Base-by-base conservation (phyloP, 345 rosid genomes). In the Hibiscus tridactylites region DNA sequence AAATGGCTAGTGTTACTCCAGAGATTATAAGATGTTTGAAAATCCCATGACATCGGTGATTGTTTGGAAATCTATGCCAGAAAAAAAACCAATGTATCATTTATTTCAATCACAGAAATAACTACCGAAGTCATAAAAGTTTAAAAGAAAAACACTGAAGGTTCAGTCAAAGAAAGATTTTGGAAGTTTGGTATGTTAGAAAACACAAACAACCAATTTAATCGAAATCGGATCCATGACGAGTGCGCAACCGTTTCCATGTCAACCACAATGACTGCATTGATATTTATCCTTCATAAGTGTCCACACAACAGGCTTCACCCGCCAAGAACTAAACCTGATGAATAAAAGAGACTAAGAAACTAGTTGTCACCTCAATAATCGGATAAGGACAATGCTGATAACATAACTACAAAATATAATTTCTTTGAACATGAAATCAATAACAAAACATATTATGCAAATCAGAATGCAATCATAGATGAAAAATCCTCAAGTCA, bases 171-270 rank as follows among this genome's bases (percentile, higher is more conserved):
- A 65, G 37, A 46, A 65, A 65, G 37, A 46, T 24, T 65, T 65
- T 11, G 6, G 2, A 24, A 9, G 50, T 64, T 39, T 9, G 49
- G 5, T 52, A 44, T 65, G 17, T 17, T 33, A 46, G 54, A 65
- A 46, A 65, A 46, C 37, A 65, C 54, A 46, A 65, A 65, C 56
- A 46, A 65, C 56, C 70, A 21, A 46, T 65, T 70, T 13, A 70
- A 70, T 11, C 54, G 73, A 56, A 54, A 70, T 54, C 63, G 8
- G 29, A 46, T 56, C 49, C 73, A 56, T 17, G 52, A 53, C 31
- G 37, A 35, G 35, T 35, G 47, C 19, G 63, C 53, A 7, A 7
- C 46, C 37, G 33, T 65, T 44, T 15, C 61, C 61, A 29, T 5
- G 28, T 69, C 29, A 59, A 31, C 72, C 71, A 28, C 46, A 52